These are phyloP conservation scores for Uncinocarpus reesii DNA, from an alignment of 2,329 filamentous ascomycete genomes.

Conservation along the genomic window DNA sequence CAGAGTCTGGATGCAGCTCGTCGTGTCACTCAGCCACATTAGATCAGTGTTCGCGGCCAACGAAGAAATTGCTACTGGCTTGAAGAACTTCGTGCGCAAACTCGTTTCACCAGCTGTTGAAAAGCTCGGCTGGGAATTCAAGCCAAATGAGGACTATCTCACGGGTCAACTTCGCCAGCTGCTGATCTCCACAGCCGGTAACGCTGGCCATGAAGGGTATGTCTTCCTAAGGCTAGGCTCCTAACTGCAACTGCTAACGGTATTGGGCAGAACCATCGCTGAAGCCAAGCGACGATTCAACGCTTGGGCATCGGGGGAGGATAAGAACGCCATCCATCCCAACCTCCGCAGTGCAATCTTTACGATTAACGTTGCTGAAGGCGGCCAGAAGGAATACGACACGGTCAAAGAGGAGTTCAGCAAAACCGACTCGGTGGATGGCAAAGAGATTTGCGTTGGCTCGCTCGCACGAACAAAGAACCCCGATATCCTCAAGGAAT, in stretches of 20 bases:
- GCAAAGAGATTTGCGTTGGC: constrained; percentile 72
- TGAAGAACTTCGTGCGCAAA: constrained; percentile 69
- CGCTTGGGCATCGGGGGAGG: constrained; percentile 57
- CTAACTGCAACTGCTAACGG: constrained; percentile 11
- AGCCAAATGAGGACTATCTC: constrained; percentile 68
- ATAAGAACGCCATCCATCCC: constrained; percentile 63
- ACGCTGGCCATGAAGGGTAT: constrained; percentile 64
- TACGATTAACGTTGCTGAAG: constrained; percentile 64
- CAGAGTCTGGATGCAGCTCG: constrained; percentile 73
- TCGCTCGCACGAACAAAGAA: constrained; percentile 67
- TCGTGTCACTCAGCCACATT: constrained; percentile 63
- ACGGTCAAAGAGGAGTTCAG: constrained; percentile 77
- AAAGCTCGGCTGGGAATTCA: constrained; percentile 75
- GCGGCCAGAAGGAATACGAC: constrained; percentile 58
- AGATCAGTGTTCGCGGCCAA: constrained; percentile 79
- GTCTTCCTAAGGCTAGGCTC: constrained; percentile 22
- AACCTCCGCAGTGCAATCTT: constrained; percentile 74
- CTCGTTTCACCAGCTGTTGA: constrained; percentile 65
- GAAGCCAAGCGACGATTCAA: constrained; percentile 73
- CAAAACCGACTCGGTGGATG: constrained; percentile 73
- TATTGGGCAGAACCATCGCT: constrained; percentile 46
- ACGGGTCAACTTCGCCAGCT: constrained; percentile 72
- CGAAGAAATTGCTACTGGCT: constrained; percentile 56
- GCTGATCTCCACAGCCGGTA: constrained; percentile 64
- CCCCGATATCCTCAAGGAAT: constrained; percentile 54